Base-by-base conservation (phyloP, 2,329 filamentous ascomycete species). In the Aspergillus udagawae region DNA sequence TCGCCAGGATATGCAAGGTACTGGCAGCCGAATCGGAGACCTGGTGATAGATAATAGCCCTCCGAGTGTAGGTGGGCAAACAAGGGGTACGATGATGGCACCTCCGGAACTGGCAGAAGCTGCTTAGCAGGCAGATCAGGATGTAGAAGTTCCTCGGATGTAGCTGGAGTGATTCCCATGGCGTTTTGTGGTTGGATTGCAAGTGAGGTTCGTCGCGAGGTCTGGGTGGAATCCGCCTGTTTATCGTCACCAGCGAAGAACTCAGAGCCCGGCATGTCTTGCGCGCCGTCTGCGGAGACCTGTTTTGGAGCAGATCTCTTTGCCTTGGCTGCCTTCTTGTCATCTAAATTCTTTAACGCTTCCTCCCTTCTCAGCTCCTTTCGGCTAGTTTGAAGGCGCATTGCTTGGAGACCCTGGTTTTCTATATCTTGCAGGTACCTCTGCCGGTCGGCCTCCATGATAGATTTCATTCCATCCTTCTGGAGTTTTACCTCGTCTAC, bases 1-100 rank as follows among this genome's bases (percentile, higher is more conserved):
- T 99, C 94, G 49, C 94, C 94, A 0, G 94, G 94, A 67, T 99
- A 99, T 4, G 95, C 91, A 65, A 92, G 91, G 75, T 96, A 97
- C 68, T 94, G 86, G 66, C 92, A 95, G 27, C 94, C 94, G 68
- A 99, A 99, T 27, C 94, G 90, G 53, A 99, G 82, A 8, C 94
- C 94, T 1, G 94, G 94, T 54, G 92, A 92, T 69, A 94, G 86
- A 77, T 89, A 97, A 76, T 93, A 97, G 51, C 89, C 90, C 20
- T 83, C 80, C 7, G 82, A 80, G 69, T 97, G 90, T 27, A 99
- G 79, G 70, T 94, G 87, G 38, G 84, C 85, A 75, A 91, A 96
- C 23, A 97, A 79, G 2, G 90, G 86, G 65, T 91, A 92, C 2
- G 85, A 86, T 2, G 72, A 57, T 4, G 77, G 76, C 28, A 77